A percentile compares a stretch with the other conserved stretches of the same genome.
Evolutionary conservation across 2,329 filamentous ascomycete genomes (phyloP).

Genomic region (Aspergillus ibericus): DNA sequence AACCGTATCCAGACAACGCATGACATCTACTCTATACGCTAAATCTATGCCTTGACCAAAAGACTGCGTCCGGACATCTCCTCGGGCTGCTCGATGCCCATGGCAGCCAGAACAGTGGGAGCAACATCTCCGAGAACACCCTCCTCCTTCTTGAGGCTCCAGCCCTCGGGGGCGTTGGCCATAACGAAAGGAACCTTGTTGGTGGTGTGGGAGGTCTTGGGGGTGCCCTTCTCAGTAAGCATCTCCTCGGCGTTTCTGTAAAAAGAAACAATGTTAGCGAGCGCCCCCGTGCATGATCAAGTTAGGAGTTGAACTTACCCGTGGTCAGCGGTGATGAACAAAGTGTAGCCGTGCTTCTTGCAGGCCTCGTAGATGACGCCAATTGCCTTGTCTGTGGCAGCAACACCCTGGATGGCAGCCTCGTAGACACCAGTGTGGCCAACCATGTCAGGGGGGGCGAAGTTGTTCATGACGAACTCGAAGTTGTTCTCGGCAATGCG

Average conservation of each 20-base stretch:
- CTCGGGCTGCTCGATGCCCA: slow-evolving; percentile 86
- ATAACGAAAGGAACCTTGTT: slow-evolving; percentile 98
- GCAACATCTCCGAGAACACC: slow-evolving; percentile 97
- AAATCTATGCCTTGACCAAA: slow-evolving; percentile 64
- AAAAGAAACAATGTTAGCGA: slow-evolving; percentile 24
- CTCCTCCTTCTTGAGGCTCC: slow-evolving; percentile 76
- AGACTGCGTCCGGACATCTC: slow-evolving; percentile 90
- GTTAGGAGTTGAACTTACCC: slow-evolving; percentile 55
- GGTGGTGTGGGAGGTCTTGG: slow-evolving; percentile 96
- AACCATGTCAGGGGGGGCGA: slow-evolving; percentile 98
- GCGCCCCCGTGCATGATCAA: not conserved
- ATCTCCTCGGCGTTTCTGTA: slow-evolving; percentile 91
- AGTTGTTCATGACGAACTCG: slow-evolving; percentile 99
- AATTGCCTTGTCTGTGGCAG: slow-evolving; percentile 90
- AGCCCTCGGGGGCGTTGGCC: slow-evolving; percentile 91
- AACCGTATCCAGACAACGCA: slow-evolving; percentile 21
- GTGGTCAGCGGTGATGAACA: slow-evolving; percentile 96
- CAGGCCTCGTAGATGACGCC: slow-evolving; percentile 89
- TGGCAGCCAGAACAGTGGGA: slow-evolving; percentile 84
- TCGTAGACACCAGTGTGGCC: slow-evolving; percentile 98
- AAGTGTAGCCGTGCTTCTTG: slow-evolving; percentile 87
- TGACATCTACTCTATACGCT: slow-evolving; percentile 19
- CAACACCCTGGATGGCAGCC: slow-evolving; percentile 80
- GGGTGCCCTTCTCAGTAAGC: slow-evolving; percentile 92
- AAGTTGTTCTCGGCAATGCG: slow-evolving; percentile 81